Base-by-base conservation (phyloP, 2,329 filamentous ascomycete genomes). In the Colletotrichum agaves region DNA sequence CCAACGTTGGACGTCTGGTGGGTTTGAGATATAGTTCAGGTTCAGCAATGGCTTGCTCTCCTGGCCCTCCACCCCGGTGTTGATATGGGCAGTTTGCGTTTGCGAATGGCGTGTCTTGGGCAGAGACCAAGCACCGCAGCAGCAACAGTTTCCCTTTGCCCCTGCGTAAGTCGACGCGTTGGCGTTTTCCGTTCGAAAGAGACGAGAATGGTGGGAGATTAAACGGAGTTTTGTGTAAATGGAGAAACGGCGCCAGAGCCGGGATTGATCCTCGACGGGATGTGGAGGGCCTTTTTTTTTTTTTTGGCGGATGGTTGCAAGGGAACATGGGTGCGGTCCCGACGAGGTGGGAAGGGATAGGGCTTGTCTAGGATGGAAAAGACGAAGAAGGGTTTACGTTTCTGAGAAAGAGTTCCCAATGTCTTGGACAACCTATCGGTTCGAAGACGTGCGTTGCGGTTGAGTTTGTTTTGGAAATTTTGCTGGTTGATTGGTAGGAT, bases 91-190 rank as follows among this genome's bases (percentile, higher is more conserved):
- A 19, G 43, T 33, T 37, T 47, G 49, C 49, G 27, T 27, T 23
- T 33, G 39, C 17, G 13, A 39, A 43, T 41, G 47, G 17, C 59
- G 33, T 56, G 33, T 49, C 33, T n/a, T 23, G 59, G 35, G n/a
- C n/a, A 52, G 15, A 39, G 37, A 52, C 21, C 15, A 33, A 43
- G n/a, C 6, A 43, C 35, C 19, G 52, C 23, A 35, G 55, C 27
- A 27, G 27, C 27, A 7, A 7, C 27, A 8, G 27, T 3, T 8
- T 27, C 27, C 47, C 39, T 4, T 35, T 55, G 46, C 46, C 33
- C 46, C 33, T 52, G 60, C 65, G 65, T 55, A 68, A 60, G 23
- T 68, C 23, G 47, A 56, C 61, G 61, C 47, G 47, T 65, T 60
- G 61, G 61, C 55, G 41, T 44, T 47, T 65, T 65, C 64, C 39